phyloP scores from a whole-genome alignment of 2,329 filamentous ascomycete genomes.

The Ceratocystis papillata region DNA sequence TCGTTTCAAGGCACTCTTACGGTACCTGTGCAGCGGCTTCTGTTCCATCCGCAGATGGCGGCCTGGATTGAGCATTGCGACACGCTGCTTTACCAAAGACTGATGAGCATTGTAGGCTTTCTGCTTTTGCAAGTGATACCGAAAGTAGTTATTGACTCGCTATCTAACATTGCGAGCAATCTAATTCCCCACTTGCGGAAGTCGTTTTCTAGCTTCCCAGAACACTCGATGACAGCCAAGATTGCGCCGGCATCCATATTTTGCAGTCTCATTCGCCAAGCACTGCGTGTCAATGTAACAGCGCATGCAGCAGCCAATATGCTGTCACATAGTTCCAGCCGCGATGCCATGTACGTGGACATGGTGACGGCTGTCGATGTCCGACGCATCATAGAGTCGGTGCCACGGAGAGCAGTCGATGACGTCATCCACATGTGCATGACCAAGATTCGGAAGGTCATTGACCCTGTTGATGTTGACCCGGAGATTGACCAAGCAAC shows the following conservation, averaged over 20 bases:
- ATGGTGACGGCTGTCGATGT: slow-evolving; percentile 61
- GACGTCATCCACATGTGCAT: slow-evolving; percentile 53
- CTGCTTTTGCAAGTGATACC: slow-evolving; percentile 86
- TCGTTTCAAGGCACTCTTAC: slow-evolving; percentile 95
- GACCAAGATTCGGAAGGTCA: slow-evolving; percentile 56
- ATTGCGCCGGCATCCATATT: slow-evolving; percentile 82
- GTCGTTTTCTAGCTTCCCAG: slow-evolving; percentile 74
- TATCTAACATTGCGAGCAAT: slow-evolving; percentile 74
- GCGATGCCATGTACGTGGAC: slow-evolving; percentile 91
- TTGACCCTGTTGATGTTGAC: slow-evolving; percentile 56
- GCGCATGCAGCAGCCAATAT: slow-evolving; percentile 91
- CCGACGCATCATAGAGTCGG: slow-evolving; percentile 52
- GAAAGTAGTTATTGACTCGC: slow-evolving; percentile 71
- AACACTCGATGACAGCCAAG: slow-evolving; percentile 77
- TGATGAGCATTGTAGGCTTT: slow-evolving; percentile 85
- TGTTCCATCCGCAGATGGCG: slow-evolving; percentile 68
- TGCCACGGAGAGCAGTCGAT: slow-evolving; percentile 54
- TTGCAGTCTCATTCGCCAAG: slow-evolving; percentile 71
- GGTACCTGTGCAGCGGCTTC: slow-evolving; percentile 88
- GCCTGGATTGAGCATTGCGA: slow-evolving; percentile 95
- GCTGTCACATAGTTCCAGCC: slow-evolving; percentile 76
- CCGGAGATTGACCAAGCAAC: slow-evolving; percentile 55
- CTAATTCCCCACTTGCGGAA: slow-evolving; percentile 72
- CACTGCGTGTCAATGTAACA: slow-evolving; percentile 82
- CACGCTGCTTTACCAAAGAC: slow-evolving; percentile 90